Base-by-base conservation (phyloP, 2,329 filamentous ascomycete species). In the Trichoderma atroviride region DNA sequence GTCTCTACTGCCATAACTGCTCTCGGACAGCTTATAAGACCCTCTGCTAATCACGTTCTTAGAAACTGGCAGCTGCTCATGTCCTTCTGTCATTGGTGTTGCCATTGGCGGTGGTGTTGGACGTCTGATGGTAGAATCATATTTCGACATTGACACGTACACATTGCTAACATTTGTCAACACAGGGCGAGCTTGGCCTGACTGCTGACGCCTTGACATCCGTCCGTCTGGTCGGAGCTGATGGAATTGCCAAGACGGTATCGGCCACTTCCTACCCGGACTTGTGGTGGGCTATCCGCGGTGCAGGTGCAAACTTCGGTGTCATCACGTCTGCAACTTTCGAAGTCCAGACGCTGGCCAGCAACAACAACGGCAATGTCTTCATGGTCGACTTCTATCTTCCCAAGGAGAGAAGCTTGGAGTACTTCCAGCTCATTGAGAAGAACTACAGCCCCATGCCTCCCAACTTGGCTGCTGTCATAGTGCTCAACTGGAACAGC, bases 31-130 rank as follows among this genome's bases (percentile, higher is more conserved):
- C 19, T 29, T 9, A 16, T 5, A 5, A 24, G 1, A 1, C 5
- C n/a, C 19, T n/a, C 7, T 1, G n/a, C 37, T 66, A 6, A 66
- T 9, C 13, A 16, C 1, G 9, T 9, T 4, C 9, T 13, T 50
- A 66, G 63, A 66, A n/a, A 66, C 63, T 19, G 63, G 63, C 4
- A 66, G 63, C 7, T 66, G 63, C 27, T 66, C 63, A 27, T 66
- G 63, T 6, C 63, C 63, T 27, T 66, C 63, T 3, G 57, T 66
- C 37, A 58, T 66, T 50, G 63, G 63, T 27, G 63, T 66, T 22
- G 57, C 63, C 27, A 47, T 66, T 19, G 63, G 63, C 0, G 63
- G 63, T 31, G 63, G 63, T 19, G 47, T 66, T 50, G 63, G 63
- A 4, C 40, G 63, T 27, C 47, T 66, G 19, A 66, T 66, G 63